These are phyloP conservation scores for Sistotremastrum niveocremeum DNA, from an alignment of 768 basidiomycete genomes.

Conservation along the genomic window DNA sequence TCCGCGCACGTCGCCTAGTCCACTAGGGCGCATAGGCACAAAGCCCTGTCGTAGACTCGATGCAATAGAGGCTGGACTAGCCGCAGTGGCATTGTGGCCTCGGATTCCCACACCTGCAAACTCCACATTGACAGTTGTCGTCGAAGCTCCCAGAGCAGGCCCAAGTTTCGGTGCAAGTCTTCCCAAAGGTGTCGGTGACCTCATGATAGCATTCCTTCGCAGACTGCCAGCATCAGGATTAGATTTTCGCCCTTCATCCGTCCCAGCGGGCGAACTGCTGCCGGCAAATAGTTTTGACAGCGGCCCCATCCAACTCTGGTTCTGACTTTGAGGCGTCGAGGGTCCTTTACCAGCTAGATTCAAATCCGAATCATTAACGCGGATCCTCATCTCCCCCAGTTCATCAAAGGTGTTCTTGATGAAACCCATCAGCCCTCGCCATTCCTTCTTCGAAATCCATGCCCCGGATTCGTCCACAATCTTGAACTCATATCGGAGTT, in stretches of 20 bases:
- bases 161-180: constrained; percentile 65
- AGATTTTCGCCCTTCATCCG: background rate
- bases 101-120: constrained; percentile 65
- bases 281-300: constrained; percentile 63
- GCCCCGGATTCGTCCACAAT: constrained; percentile 64
- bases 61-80: too few relatives aligned
- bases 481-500: constrained; percentile 64
- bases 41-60: too few relatives aligned
- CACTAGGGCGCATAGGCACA: too few relatives aligned
- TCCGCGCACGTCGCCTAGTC: too few relatives aligned
- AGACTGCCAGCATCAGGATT: background rate
- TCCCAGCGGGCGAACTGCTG: constrained; percentile 14
- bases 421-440: constrained; percentile 69
- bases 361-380: constrained; percentile 80
- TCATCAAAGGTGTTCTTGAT: constrained; percentile 77
- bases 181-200: constrained; percentile 12
- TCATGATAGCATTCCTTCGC: background rate
- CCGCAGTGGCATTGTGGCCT: too few relatives aligned
- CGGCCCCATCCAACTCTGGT: constrained; percentile 66
- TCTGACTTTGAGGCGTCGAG: background rate
- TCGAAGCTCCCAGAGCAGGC: constrained; percentile 74
- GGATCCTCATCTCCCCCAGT: constrained; percentile 65
- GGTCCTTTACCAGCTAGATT: constrained; percentile 42
- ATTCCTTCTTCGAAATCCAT: constrained; percentile 54
- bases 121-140: constrained; percentile 93